Evolutionary conservation across 2,329 filamentous ascomycete genomes (phyloP).

Genomic region (Xylariaceae sp.): DNA sequence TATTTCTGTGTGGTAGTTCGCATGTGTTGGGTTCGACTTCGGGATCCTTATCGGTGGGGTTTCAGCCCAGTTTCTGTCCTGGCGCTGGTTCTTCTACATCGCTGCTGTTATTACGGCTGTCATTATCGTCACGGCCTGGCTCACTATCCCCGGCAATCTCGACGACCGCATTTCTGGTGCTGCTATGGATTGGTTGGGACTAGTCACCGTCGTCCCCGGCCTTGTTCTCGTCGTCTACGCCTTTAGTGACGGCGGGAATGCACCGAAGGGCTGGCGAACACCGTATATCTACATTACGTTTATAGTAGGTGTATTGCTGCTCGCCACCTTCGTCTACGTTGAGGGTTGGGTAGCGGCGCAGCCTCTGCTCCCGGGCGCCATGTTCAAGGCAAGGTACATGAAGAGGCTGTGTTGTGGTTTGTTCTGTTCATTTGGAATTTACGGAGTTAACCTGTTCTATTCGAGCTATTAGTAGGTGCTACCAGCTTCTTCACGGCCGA

Average conservation of each 20-base stretch:
- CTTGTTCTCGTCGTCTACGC: constrained; percentile 70
- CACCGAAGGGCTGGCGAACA: constrained; percentile 65
- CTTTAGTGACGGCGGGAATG: constrained; percentile 68
- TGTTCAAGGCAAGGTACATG: constrained; percentile 70
- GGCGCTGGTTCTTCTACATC: constrained; percentile 68
- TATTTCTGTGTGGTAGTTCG: too few relatives aligned
- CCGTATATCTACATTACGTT: constrained; percentile 68
- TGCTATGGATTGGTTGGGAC: constrained; percentile 68
- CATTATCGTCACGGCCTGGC: constrained; percentile 22
- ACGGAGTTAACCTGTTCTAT: constrained; percentile 68
- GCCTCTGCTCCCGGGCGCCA: constrained; percentile 64
- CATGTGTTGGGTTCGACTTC: constrained; percentile 52
- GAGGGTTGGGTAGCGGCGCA: constrained; percentile 66
- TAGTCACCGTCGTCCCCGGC: constrained; percentile 57
- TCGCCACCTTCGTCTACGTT: constrained; percentile 61
- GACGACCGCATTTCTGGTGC: constrained; percentile 32
- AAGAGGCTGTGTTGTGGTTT: constrained; percentile 56
- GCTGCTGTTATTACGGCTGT: constrained; percentile 41
- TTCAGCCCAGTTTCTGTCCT: constrained; percentile 53
- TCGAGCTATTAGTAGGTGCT: constrained; percentile 46
- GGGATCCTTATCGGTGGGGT: constrained; percentile 65
- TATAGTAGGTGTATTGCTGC: constrained; percentile 55
- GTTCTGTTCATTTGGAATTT: constrained; percentile 64
- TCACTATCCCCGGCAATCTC: constrained; percentile 29
- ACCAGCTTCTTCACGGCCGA: not conserved